Conservation (phyloP, 768 basidiomycete genomes). For the Chlorophyllum brunneum region DNA sequence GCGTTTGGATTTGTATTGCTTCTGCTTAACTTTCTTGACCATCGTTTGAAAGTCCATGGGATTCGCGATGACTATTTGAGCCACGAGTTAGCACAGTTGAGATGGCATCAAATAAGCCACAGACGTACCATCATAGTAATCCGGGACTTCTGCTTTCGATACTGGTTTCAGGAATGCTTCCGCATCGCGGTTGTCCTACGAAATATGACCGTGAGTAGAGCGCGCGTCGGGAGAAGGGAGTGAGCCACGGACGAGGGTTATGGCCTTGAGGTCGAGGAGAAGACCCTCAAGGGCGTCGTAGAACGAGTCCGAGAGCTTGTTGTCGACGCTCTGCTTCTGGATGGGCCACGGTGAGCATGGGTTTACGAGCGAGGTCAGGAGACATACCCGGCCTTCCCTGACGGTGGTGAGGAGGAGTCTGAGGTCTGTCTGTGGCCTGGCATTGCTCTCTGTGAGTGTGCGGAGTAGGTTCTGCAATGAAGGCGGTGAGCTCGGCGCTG, state of each 20-base stretch:
- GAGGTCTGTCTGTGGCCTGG: slow-evolving; percentile 71
- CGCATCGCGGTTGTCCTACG: slow-evolving; percentile 82
- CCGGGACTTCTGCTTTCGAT: slow-evolving; percentile 82
- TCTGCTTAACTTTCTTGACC: slow-evolving; percentile 89
- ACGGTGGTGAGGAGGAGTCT: slow-evolving; percentile 79
- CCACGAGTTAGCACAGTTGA: slow-evolving; percentile 8
- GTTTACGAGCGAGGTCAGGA: slow-evolving; percentile 15
- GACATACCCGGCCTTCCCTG: slow-evolving; percentile 82
- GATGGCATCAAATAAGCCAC: not conserved
- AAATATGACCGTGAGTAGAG: slow-evolving; percentile 22
- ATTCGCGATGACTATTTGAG: slow-evolving; percentile 71
- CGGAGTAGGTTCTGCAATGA: slow-evolving; percentile 75
- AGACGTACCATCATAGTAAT: slow-evolving; percentile 84
- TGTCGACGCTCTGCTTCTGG: slow-evolving; percentile 49
- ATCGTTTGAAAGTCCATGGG: slow-evolving; percentile 97
- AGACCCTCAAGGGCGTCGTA: slow-evolving; percentile 92
- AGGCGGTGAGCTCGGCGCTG: slow-evolving; percentile 2
- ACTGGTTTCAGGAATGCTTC: slow-evolving; percentile 94
- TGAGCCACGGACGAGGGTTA: slow-evolving; percentile 51
- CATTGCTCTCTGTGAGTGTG: slow-evolving; percentile 77
- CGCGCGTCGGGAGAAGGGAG: slow-evolving; percentile 21
- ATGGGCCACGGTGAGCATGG: slow-evolving; percentile 4
- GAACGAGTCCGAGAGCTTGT: slow-evolving; percentile 82
- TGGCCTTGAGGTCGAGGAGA: slow-evolving; percentile 77
- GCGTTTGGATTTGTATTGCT: slow-evolving; percentile 88